Conservation (phyloP, 495 filamentous ascomycete genomes). For the Podospora bellae-mahoneyi region DNA sequence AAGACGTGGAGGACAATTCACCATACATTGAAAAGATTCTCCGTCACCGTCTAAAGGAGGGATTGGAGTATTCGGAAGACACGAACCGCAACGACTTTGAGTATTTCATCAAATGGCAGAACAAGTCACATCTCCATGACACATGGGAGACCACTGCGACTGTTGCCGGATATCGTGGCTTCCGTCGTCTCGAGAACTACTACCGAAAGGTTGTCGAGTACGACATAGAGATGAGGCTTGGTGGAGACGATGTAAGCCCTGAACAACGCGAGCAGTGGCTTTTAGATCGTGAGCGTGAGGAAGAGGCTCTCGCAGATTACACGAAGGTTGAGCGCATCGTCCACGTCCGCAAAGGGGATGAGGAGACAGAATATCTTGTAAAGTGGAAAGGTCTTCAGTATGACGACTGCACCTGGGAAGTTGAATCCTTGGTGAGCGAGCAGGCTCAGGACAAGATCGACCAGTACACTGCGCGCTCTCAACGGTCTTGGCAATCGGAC, state of each 20-base stretch:
- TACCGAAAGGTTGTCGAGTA: conserved; percentile 74
- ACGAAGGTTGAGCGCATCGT: conserved; percentile 91
- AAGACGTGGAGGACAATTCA: conserved; percentile 61
- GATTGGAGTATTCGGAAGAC: conserved; percentile 54
- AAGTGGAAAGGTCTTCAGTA: conserved; percentile 92
- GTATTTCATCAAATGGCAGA: conserved; percentile 97
- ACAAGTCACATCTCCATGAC: conserved; percentile 87
- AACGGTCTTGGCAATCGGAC: conserved; percentile 72
- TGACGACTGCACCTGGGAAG: conserved; percentile 92
- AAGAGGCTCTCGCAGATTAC: conserved; percentile 79
- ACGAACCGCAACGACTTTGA: conserved; percentile 77
- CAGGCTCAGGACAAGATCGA: conserved; percentile 86
- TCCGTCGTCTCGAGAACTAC: conserved; percentile 89
- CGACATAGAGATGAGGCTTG: conserved; percentile 65
- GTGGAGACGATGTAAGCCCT: conserved; percentile 64
- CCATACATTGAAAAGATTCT: conserved; percentile 87
- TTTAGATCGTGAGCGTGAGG: conserved; percentile 80
- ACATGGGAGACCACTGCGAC: conserved; percentile 83
- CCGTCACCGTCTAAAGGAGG: conserved; percentile 76
- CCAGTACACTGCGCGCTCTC: conserved; percentile 77
- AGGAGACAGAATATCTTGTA: conserved; percentile 78
- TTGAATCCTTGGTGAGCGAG: conserved; percentile 65
- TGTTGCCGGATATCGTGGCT: conserved; percentile 61
- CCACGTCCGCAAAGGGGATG: conserved; percentile 68
- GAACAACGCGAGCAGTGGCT: conserved; percentile 91